phyloP scores from a whole-genome alignment of 768 basidiomycete genomes.

The Suillus decipiens region DNA sequence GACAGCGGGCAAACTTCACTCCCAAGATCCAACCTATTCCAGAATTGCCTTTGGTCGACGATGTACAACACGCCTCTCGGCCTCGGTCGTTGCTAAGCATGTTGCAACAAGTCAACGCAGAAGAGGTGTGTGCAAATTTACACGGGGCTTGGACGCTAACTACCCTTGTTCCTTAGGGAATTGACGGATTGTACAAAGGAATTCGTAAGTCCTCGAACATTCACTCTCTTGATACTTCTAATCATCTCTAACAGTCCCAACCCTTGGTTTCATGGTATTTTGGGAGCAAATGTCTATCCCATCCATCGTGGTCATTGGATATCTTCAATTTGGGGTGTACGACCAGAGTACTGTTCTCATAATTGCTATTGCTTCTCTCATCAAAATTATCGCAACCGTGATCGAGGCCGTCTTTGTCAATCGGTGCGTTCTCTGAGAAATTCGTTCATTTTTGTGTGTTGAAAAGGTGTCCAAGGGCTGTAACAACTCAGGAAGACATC shows the following conservation, averaged over 20 bases:
- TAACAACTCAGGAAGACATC: background rate
- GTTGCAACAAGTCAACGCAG: background rate
- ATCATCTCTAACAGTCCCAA: constrained; percentile 9
- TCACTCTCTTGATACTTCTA: background rate
- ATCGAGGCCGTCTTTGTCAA: background rate
- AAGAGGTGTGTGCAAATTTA: constrained; percentile 1
- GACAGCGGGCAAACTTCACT: constrained; percentile 10
- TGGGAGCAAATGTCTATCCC: background rate
- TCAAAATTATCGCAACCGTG: background rate
- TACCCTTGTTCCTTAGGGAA: background rate
- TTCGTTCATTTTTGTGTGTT: background rate
- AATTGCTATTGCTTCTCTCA: background rate
- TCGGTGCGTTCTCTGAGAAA: constrained; percentile 1
- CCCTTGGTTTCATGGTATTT: constrained; percentile 1
- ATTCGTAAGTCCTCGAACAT: background rate
- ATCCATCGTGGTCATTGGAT: background rate
- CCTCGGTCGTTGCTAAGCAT: background rate
- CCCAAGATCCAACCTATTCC: background rate
- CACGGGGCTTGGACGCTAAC: background rate
- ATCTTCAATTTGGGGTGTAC: constrained; percentile 3
- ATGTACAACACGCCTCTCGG: background rate
- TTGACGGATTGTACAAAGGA: constrained; percentile 1
- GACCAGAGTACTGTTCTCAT: background rate
- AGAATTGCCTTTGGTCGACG: background rate
- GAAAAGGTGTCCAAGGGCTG: background rate